Evolutionary conservation across 1,284 basidiomycete genomes (phyloP).

Genomic region (Bondarzewia mesenterica): DNA sequence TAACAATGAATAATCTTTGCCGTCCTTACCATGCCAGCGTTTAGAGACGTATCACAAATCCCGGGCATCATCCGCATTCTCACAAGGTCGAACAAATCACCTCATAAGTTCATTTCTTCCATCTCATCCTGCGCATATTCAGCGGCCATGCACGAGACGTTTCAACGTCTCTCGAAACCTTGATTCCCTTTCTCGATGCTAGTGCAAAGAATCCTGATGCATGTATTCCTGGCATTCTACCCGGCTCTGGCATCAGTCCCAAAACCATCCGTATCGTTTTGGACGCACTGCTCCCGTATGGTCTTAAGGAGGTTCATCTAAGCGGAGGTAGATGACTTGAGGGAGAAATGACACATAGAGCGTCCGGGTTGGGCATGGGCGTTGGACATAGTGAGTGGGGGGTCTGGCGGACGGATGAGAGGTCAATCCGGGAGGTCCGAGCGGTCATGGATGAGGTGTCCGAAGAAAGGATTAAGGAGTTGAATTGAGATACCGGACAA

Average conservation of each 20-base stretch:
- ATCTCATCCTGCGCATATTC: constrained; percentile 13
- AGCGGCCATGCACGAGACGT: constrained; percentile 47
- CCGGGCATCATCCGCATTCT: constrained; percentile 63
- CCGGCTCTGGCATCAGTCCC: constrained; percentile 65
- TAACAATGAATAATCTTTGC: neutral
- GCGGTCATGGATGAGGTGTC: constrained; percentile 30
- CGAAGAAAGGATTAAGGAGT: neutral
- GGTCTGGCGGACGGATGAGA: constrained; percentile 53
- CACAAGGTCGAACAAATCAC: constrained; percentile 47
- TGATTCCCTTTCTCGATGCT: constrained; percentile 34
- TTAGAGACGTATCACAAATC: constrained; percentile 44
- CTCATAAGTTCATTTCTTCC: neutral
- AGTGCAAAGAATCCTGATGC: neutral
- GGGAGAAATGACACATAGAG: constrained; percentile 42
- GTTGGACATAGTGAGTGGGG: constrained; percentile 50
- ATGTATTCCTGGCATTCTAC: constrained; percentile 40
- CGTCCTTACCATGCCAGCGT: constrained; percentile 33
- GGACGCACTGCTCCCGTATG: constrained; percentile 40
- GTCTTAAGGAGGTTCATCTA: constrained; percentile 59
- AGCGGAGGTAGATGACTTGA: constrained; percentile 59
- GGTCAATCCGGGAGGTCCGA: constrained; percentile 44
- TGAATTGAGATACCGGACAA: too few relatives aligned
- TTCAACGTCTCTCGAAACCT: constrained; percentile 31
- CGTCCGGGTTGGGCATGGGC: constrained; percentile 65
- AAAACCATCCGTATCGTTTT: constrained; percentile 41